A percentile compares a stretch with the other conserved stretches of the same genome.
phyloP scores from a whole-genome alignment of 441 rosid genomes.

The Melastoma candidum region DNA sequence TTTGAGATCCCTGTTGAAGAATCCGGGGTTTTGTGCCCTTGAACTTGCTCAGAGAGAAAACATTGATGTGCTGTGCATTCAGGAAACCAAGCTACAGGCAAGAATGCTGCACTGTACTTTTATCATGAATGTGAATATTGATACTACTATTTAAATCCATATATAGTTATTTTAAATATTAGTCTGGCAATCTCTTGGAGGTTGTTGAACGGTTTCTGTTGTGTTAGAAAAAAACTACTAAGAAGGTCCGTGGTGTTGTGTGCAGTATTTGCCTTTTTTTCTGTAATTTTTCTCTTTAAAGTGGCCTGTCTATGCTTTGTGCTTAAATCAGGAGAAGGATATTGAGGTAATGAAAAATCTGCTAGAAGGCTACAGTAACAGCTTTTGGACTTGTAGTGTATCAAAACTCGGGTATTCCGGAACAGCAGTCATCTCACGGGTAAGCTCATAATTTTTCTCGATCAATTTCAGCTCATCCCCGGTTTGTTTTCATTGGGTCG shows the following conservation, averaged over 20 bases:
- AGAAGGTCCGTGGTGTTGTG: too few relatives aligned
- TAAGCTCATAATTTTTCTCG: constrained; percentile 23
- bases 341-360: constrained; percentile 65
- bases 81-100: constrained; percentile 91
- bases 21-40: constrained; percentile 56
- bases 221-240: too few relatives aligned
- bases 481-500: neutral
- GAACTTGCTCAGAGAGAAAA: constrained; percentile 81
- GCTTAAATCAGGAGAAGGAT: constrained; percentile 60
- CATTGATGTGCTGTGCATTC: constrained; percentile 83
- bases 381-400: constrained; percentile 87
- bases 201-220: too few relatives aligned
- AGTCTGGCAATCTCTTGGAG: too few relatives aligned
- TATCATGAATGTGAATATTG: neutral
- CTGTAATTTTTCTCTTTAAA: too few relatives aligned
- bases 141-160: too few relatives aligned
- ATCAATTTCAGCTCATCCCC: neutral
- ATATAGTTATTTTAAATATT: too few relatives aligned
- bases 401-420: constrained; percentile 97
- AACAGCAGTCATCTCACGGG: constrained; percentile 87
- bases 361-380: constrained; percentile 63
- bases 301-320: too few relatives aligned
- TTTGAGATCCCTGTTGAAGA: constrained; percentile 67
- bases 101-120: constrained; percentile 10
- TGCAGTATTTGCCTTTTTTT: too few relatives aligned